Conservation (phyloP, 345 rosid species). For the Aethionema arabicum region DNA sequence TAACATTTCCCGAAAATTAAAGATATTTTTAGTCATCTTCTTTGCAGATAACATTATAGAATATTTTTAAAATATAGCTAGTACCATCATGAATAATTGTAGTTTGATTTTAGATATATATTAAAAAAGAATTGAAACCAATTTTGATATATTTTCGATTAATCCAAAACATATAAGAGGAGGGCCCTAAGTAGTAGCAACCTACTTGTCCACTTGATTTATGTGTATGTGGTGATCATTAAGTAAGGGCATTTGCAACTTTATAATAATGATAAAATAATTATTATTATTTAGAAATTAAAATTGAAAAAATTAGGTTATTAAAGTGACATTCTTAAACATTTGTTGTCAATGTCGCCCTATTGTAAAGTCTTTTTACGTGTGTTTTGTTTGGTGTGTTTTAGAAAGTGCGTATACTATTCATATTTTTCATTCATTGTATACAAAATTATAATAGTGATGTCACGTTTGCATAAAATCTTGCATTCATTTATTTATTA, state of each 20-base stretch:
- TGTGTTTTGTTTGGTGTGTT: constrained; percentile 29
- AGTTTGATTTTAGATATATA: too few relatives aligned
- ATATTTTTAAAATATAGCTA: too few relatives aligned
- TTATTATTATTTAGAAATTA: not conserved
- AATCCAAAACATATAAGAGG: constrained; percentile 3
- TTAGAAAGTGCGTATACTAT: constrained; percentile 28
- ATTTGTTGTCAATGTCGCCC: constrained; percentile 34
- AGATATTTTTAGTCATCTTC: too few relatives aligned
- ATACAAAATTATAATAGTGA: not conserved
- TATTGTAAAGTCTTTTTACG: constrained; percentile 14
- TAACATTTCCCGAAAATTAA: too few relatives aligned
- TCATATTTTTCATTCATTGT: constrained; percentile 26
- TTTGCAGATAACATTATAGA: too few relatives aligned
- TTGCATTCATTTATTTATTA: constrained; percentile 18
- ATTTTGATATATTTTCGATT: not conserved
- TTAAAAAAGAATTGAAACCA: too few relatives aligned
- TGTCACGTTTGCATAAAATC: constrained; percentile 31
- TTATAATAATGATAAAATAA: not conserved
- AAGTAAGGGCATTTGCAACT: constrained; percentile 9
- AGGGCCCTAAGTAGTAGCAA: constrained; percentile 30
- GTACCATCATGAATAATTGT: too few relatives aligned
- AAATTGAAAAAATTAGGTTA: not conserved
- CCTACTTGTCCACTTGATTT: constrained; percentile 40
- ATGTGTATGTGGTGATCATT: constrained; percentile 34
- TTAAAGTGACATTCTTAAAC: constrained; percentile 33